Conservation (phyloP, 176 grass and related monocot genomes). For the Aegilops umbellulata region DNA sequence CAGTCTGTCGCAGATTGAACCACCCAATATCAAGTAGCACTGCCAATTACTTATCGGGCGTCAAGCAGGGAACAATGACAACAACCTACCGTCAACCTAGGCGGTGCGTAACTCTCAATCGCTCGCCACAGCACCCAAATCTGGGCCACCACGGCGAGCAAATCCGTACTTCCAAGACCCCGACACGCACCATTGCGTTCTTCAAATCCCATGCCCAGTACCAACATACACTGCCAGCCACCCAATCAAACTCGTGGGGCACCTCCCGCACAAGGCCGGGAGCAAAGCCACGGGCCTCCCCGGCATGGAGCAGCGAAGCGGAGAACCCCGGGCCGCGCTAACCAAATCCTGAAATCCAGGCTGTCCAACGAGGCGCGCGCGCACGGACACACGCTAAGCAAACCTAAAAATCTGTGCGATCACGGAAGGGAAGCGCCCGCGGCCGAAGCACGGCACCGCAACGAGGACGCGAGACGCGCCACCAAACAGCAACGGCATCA, state of each 20-base stretch:
- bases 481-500: not conserved
- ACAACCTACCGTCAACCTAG: not conserved
- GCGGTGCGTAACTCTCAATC: not conserved
- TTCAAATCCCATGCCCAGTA: not conserved
- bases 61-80: not conserved
- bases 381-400: not conserved
- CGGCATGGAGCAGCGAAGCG: not conserved
- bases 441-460: not conserved
- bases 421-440: slow-evolving; percentile 9
- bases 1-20: not conserved
- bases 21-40: slow-evolving; percentile 8
- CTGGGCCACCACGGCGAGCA: not conserved
- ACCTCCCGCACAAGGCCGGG: not conserved
- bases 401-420: slow-evolving; percentile 24
- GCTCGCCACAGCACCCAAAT: not conserved
- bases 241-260: not conserved
- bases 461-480: slow-evolving; percentile 6
- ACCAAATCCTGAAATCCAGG: slow-evolving; percentile 4
- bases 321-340: not conserved
- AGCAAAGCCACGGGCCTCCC: not conserved
- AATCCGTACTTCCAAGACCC: not conserved
- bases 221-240: slow-evolving; percentile 3
- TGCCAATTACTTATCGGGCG: not conserved
- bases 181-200: not conserved
- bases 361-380: not conserved